phyloP scores from a whole-genome alignment of 305 asterid genomes.

The Solanum hybrid region DNA sequence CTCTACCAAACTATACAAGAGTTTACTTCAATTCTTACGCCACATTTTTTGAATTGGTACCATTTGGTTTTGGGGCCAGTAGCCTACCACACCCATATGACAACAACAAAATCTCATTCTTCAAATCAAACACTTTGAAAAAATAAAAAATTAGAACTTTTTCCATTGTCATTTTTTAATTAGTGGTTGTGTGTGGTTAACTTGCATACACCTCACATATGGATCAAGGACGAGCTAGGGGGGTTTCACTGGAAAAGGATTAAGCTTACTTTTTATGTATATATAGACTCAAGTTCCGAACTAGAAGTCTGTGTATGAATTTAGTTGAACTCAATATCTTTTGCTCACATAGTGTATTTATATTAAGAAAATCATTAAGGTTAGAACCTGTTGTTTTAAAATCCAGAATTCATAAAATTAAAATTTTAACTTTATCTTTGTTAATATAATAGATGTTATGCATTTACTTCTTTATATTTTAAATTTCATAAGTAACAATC shows the following conservation, averaged over 20 bases:
- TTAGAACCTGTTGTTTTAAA: neutral
- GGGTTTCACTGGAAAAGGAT: neutral
- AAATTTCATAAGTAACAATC: neutral
- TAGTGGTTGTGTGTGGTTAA: neutral
- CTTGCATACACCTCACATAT: neutral
- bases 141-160: neutral
- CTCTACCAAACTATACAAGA: conserved; percentile 46
- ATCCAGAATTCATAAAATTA: neutral
- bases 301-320: neutral
- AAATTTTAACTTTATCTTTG: neutral
- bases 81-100: conserved; percentile 57
- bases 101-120: conserved; percentile 9
- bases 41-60: conserved; percentile 11
- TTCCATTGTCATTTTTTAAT: neutral
- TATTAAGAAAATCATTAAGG: neutral
- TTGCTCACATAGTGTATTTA: neutral
- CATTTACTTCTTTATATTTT: neutral
- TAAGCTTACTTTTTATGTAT: neutral
- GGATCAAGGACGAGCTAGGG: neutral
- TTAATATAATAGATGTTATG: neutral
- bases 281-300: neutral
- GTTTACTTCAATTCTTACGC: conserved; percentile 2
- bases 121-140: neutral
- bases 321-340: neutral
- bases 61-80: conserved; percentile 52